Conservation (phyloP, 768 basidiomycete genomes). For the Russula ochroleuca region DNA sequence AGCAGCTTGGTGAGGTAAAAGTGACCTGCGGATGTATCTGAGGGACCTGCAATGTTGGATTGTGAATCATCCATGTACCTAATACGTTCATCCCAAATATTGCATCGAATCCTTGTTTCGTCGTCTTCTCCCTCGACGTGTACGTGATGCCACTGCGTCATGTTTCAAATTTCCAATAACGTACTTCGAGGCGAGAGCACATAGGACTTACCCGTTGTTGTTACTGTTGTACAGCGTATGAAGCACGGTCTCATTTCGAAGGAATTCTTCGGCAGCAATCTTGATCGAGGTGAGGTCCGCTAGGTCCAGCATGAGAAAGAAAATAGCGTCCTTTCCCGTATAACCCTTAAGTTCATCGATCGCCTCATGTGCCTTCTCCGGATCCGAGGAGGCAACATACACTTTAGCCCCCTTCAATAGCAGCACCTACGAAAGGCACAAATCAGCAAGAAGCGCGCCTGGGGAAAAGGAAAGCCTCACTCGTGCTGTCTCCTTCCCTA, state of each 20-base stretch:
- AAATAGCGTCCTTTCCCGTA: background rate
- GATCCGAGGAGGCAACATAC: background rate
- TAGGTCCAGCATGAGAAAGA: background rate
- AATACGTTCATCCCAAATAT: conserved; percentile 6
- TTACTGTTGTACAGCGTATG: conserved; percentile 6
- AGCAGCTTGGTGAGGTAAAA: conserved; percentile 12
- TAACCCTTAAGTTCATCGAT: background rate
- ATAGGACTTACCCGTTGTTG: background rate
- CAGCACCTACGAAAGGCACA: background rate
- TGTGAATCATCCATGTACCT: background rate
- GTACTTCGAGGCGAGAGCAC: background rate
- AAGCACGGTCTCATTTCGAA: background rate
- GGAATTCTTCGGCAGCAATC: conserved; percentile 3
- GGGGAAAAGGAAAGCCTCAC: background rate
- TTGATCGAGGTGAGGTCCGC: conserved; percentile 6
- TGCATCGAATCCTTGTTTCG: background rate
- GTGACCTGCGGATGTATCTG: background rate
- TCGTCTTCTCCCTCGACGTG: background rate
- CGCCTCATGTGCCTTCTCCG: background rate
- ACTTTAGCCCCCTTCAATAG: conserved; percentile 2
- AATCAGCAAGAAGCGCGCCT: background rate
- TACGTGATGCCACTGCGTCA: background rate
- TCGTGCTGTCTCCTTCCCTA: conserved; percentile 1
- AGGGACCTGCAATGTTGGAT: background rate
- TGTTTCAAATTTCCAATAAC: background rate